Evolutionary conservation across 768 basidiomycete species (phyloP).

Genomic region (Kwoniella heveanensis): DNA sequence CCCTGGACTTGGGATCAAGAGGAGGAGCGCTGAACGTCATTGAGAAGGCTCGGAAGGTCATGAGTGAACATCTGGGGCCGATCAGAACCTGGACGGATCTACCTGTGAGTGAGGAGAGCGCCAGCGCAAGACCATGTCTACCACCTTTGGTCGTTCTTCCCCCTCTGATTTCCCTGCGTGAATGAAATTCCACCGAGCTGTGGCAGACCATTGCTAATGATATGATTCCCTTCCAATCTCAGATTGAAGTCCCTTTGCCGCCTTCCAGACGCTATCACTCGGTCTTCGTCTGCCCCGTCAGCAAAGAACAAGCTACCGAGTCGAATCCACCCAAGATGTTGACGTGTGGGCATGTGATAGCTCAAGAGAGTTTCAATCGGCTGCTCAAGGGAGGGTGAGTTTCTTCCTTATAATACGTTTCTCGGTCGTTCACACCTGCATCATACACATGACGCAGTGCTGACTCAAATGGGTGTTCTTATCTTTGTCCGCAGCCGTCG

Average conservation of each 20-base stretch:
- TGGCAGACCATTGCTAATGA: too few relatives aligned
- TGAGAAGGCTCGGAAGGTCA: slow-evolving; percentile 89
- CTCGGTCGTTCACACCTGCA: background rate
- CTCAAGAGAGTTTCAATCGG: slow-evolving; percentile 85
- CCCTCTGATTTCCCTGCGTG: too few relatives aligned
- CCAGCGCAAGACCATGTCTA: too few relatives aligned
- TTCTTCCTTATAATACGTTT: too few relatives aligned
- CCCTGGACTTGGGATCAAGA: slow-evolving; percentile 82
- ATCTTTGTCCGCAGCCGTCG: slow-evolving; percentile 61
- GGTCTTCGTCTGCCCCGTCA: slow-evolving; percentile 95
- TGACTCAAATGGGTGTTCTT: background rate
- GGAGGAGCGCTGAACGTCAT: slow-evolving; percentile 88
- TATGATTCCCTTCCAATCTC: too few relatives aligned
- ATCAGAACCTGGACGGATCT: slow-evolving; percentile 88
- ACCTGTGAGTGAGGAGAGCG: slow-evolving; percentile 78
- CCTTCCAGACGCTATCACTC: slow-evolving; percentile 91
- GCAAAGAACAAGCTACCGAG: slow-evolving; percentile 93
- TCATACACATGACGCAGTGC: background rate
- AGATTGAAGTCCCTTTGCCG: slow-evolving; percentile 93
- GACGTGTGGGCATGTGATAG: slow-evolving; percentile 90
- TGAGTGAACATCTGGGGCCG: slow-evolving; percentile 89
- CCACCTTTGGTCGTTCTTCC: too few relatives aligned
- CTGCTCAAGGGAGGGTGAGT: slow-evolving; percentile 85
- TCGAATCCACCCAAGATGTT: slow-evolving; percentile 98
- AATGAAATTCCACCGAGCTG: too few relatives aligned